Conservation (phyloP, 2,329 filamentous ascomycete genomes). For the Neofusicoccum kwambonambiense region DNA sequence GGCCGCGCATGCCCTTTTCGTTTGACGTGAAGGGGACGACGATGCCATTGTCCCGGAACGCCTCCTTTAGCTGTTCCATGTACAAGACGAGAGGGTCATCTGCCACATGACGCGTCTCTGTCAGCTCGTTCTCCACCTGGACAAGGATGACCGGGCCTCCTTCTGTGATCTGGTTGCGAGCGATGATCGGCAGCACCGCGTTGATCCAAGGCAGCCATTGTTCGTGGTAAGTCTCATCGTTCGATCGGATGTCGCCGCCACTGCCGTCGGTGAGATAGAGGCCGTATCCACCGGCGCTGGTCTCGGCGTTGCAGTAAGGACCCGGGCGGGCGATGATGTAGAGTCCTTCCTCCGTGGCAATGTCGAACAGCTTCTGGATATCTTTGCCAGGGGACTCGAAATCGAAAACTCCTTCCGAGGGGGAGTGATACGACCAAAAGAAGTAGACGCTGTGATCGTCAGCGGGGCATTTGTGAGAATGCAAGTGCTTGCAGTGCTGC, state of each 20-base stretch:
- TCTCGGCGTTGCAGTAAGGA: constrained; percentile 64
- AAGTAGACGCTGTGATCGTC: constrained; percentile 36
- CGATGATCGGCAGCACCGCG: constrained; percentile 51
- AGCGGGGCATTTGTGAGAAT: not conserved
- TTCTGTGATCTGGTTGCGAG: constrained; percentile 56
- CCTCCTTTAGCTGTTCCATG: constrained; percentile 57
- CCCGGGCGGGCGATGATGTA: constrained; percentile 59
- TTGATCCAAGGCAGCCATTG: constrained; percentile 57
- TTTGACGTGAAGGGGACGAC: constrained; percentile 59
- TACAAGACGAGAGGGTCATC: constrained; percentile 53
- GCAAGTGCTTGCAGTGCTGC: not conserved
- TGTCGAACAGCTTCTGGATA: constrained; percentile 52
- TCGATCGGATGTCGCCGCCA: constrained; percentile 54
- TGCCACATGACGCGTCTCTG: constrained; percentile 34
- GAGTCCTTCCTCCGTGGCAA: constrained; percentile 55
- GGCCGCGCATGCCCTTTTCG: constrained; percentile 58
- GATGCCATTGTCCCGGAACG: constrained; percentile 57
- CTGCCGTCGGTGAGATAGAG: constrained; percentile 62
- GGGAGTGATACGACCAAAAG: constrained; percentile 51
- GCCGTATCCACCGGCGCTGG: constrained; percentile 62
- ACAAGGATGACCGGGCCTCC: constrained; percentile 54
- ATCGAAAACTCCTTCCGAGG: constrained; percentile 47
- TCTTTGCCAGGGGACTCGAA: constrained; percentile 55
- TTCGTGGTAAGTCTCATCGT: constrained; percentile 53
- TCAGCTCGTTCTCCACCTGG: constrained; percentile 59